A percentile compares a stretch with the other conserved stretches of the same genome.
phyloP scores from a whole-genome alignment of 106 monocot genomes.

The Vanilla planifolia region DNA sequence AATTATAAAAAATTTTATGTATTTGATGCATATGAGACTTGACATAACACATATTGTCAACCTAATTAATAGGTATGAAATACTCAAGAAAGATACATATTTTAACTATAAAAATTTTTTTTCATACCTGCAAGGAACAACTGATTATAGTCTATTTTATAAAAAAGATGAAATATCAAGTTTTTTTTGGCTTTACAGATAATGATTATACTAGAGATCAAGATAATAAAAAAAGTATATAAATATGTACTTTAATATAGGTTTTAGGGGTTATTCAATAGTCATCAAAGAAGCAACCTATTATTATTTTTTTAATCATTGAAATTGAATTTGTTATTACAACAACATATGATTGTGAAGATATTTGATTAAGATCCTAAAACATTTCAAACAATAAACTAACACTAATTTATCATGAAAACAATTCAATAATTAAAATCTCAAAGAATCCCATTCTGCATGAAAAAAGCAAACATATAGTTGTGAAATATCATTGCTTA shows the following conservation, averaged over 20 bases:
- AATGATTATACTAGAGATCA: background rate
- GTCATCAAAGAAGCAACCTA: background rate
- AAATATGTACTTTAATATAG: background rate
- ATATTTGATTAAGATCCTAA: too few species aligned
- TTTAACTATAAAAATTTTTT: background rate
- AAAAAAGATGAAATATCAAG: slow-evolving; percentile 10
- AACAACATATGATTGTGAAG: too few species aligned
- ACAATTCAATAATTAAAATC: too few species aligned
- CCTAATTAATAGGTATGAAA: slow-evolving; percentile 2
- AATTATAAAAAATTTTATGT: slow-evolving; percentile 10
- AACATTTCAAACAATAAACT: too few species aligned
- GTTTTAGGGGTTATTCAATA: background rate
- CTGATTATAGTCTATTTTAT: background rate
- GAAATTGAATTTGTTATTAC: too few species aligned
- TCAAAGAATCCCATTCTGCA: too few species aligned
- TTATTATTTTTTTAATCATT: too few species aligned
- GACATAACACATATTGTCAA: slow-evolving; percentile 6
- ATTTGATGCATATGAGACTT: background rate
- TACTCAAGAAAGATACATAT: background rate
- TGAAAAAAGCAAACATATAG: too few species aligned
- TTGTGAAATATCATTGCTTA: too few species aligned
- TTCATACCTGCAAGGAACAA: slow-evolving; percentile 1
- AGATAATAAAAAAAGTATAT: slow-evolving; percentile 2
- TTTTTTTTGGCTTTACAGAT: slow-evolving; percentile 8
- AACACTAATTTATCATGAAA: too few species aligned